Evolutionary conservation across 1,284 basidiomycete genomes (phyloP).

Genomic region (Cutaneotrichosporon curvatum): DNA sequence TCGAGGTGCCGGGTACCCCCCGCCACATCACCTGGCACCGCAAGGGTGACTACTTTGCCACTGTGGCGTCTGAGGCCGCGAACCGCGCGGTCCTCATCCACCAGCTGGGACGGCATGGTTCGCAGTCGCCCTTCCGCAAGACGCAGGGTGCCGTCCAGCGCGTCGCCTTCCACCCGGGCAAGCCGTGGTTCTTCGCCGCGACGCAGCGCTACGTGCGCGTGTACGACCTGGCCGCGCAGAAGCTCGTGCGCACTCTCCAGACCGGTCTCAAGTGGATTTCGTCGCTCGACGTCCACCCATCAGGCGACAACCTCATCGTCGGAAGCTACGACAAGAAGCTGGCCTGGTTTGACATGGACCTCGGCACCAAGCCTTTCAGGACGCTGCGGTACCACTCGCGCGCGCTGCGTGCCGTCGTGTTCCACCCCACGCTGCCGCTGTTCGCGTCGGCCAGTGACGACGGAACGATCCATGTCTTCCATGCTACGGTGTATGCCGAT

Average conservation of each 20-base stretch:
- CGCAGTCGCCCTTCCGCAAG: constrained; percentile 95
- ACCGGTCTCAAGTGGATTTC: constrained; percentile 97
- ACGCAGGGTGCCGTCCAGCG: constrained; percentile 83
- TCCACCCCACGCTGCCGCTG: constrained; percentile 89
- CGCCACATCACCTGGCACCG: constrained; percentile 89
- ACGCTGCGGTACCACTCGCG: constrained; percentile 90
- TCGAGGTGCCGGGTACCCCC: constrained; percentile 62
- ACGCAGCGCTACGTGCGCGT: constrained; percentile 94
- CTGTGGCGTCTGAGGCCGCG: constrained; percentile 55
- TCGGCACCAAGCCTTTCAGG: constrained; percentile 93
- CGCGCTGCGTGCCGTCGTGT: constrained; percentile 83
- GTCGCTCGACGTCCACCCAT: constrained; percentile 89
- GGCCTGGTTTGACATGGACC: constrained; percentile 97
- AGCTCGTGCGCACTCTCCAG: constrained; percentile 81
- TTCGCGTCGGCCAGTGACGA: constrained; percentile 96
- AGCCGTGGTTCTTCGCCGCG: constrained; percentile 96
- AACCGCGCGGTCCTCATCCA: constrained; percentile 59
- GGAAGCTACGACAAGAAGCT: constrained; percentile 96
- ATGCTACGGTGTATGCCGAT: constrained; percentile 87
- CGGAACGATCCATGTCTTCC: constrained; percentile 94
- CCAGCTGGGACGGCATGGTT: constrained; percentile 85
- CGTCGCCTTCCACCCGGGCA: constrained; percentile 88
- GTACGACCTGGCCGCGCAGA: constrained; percentile 92
- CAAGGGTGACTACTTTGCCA: constrained; percentile 91
- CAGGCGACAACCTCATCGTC: constrained; percentile 91